Base-by-base conservation (phyloP, 2,329 filamentous ascomycete genomes). In the Elsinoe ampelina region DNA sequence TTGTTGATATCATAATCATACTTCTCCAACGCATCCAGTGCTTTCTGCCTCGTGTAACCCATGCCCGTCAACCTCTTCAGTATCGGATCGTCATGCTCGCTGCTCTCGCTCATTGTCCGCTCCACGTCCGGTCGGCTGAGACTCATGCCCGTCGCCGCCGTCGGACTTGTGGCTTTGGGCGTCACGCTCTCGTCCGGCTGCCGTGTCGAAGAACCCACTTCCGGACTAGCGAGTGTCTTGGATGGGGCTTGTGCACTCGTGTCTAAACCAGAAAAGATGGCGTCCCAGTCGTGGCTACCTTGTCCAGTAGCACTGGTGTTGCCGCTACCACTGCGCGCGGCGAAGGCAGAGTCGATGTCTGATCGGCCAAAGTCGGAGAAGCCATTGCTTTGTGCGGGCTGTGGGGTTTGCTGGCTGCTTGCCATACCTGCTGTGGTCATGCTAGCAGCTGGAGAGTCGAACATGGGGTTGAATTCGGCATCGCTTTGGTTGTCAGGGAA, bases 1-100 rank as follows among this genome's bases (percentile, higher is more conserved):
- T 88, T 89, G 72, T 95, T 90, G 68, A 96, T 80, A 70, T 96
- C 93, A 73, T 97, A 96, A 73, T 97, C 90, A 69, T 87, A 95
- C 71, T 92, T 91, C 76, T 97, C 92, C 68, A 97, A 74, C 20
- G 93, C 92, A 51, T 78, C 77, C 35, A 96, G 74, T 13, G 89
- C 87, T 52, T 88, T 83, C 6, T 77, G 75, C 30, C 92, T 79
- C 3, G 82, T 73, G 68, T 95, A 97, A 0, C 92, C 92, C 90
- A 97, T 95, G 8, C 82, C 80, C 1, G 89, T 95, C 66, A 97
- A 71, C 63, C 90, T 85, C 76, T 95, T 95, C 63, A 97, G 74
- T 57, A 95, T 92, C 7, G 89, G 87, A 67, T 97, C 92, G 67
- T 97, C 92, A 65, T 95, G 88, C 65, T 86, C 86, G 2, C 86